phyloP scores from a whole-genome alignment of 164 flowering plant genomes.

The Aristolochia fimbriata region DNA sequence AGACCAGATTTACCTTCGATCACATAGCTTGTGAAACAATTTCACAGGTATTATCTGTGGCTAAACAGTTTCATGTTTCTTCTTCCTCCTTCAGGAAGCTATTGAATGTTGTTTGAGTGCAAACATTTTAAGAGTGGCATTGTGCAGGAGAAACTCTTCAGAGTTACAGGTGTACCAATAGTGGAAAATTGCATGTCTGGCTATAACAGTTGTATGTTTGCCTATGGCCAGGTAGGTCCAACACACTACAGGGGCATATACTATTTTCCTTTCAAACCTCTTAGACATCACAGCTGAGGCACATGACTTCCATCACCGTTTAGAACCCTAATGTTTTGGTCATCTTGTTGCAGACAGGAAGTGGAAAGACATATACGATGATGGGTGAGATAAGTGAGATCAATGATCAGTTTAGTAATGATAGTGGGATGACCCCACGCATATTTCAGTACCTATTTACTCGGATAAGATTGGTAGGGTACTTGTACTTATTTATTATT shows the following conservation, averaged over 20 bases:
- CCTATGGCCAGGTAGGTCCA: conserved; percentile 80
- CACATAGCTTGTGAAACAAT: conserved; percentile 70
- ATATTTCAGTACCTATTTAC: conserved; percentile 69
- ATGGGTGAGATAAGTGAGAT: conserved; percentile 69
- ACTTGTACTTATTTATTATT: background rate
- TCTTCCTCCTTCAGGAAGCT: background rate
- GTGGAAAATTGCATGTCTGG: conserved; percentile 98
- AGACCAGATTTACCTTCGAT: conserved; percentile 86
- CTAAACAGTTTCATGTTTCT: background rate
- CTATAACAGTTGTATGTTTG: conserved; percentile 92
- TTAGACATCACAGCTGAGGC: no score
- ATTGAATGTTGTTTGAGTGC: background rate
- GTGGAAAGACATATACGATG: conserved; percentile 96
- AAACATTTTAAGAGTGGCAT: background rate
- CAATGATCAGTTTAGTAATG: conserved; percentile 39
- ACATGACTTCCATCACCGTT: no score
- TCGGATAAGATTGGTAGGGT: conserved; percentile 46
- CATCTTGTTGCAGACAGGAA: conserved; percentile 69
- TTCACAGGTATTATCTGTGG: conserved; percentile 46
- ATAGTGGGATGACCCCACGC: conserved; percentile 83
- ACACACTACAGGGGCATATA: background rate
- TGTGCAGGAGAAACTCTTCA: conserved; percentile 67
- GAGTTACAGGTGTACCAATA: conserved; percentile 78
- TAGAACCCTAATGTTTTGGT: no score
- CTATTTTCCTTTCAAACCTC: no score